These are phyloP conservation scores for Wolfiporia cocos DNA, from an alignment of 1,284 basidiomycete genomes.

Conservation along the genomic window DNA sequence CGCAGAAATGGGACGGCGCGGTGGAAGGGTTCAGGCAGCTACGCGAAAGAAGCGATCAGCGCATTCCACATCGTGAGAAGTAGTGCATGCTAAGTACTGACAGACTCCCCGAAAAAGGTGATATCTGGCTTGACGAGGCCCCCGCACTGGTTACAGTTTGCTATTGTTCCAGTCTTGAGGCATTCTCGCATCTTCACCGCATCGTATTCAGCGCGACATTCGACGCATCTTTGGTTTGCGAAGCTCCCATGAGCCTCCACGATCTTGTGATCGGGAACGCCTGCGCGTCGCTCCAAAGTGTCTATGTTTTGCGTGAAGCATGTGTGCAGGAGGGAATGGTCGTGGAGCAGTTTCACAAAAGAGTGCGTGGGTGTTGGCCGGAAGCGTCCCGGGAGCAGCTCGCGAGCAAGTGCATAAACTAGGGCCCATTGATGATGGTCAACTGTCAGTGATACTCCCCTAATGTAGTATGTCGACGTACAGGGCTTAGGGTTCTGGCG, in stretches of 20 bases:
- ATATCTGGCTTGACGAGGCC: constrained; percentile 89
- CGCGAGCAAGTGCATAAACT: constrained; percentile 86
- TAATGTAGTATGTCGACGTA: no score
- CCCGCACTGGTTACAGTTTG: constrained; percentile 57
- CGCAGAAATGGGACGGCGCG: constrained; percentile 40
- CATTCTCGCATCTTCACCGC: constrained; percentile 63
- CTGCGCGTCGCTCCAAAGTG: constrained; percentile 85
- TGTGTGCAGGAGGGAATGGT: constrained; percentile 60
- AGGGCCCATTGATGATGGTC: no score
- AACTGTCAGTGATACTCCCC: no score
- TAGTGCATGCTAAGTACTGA: constrained; percentile 27
- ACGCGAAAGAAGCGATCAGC: neutral
- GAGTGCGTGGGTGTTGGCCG: constrained; percentile 88
- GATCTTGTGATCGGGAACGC: constrained; percentile 68
- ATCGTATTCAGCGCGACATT: constrained; percentile 56
- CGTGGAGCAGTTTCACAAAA: constrained; percentile 75
- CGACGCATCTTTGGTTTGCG: constrained; percentile 75
- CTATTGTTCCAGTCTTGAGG: constrained; percentile 53
- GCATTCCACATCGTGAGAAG: neutral
- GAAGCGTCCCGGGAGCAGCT: constrained; percentile 86
- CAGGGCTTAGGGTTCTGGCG: constrained; percentile 66
- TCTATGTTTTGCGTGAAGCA: constrained; percentile 93
- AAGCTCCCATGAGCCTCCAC: constrained; percentile 96
- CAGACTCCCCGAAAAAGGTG: constrained; percentile 89
- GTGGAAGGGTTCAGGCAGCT: constrained; percentile 61